These are phyloP conservation scores for Rubroboletus satanas DNA, from an alignment of 768 basidiomycete species.

Conservation along the genomic window DNA sequence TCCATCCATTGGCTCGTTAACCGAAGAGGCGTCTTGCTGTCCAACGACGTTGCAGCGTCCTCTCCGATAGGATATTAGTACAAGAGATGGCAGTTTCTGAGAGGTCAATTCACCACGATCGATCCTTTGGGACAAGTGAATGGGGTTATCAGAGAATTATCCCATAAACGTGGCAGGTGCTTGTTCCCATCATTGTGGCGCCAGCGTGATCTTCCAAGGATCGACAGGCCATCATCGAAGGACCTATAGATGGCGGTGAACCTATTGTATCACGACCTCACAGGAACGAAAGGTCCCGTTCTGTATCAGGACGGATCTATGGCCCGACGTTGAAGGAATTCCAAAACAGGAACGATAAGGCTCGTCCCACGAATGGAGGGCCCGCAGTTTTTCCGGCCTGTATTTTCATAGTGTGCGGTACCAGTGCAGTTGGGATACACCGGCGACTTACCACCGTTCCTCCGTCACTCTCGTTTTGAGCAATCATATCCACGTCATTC, in stretches of 20 bases:
- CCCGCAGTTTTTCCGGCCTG: background rate
- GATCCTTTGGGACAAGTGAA: background rate
- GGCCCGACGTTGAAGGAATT: background rate
- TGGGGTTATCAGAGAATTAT: background rate
- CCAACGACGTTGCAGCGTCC: background rate
- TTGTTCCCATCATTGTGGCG: slow-evolving; percentile 1
- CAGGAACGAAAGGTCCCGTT: background rate
- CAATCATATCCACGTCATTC: background rate
- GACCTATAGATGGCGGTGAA: background rate
- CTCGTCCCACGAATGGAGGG: slow-evolving; percentile 9
- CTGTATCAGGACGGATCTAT: slow-evolving; percentile 9
- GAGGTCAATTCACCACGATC: background rate
- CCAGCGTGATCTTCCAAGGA: slow-evolving; percentile 7
- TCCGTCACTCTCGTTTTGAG: background rate
- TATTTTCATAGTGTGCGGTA: background rate
- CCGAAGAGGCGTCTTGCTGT: background rate
- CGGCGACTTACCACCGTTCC: slow-evolving; percentile 2
- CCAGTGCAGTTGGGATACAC: background rate
- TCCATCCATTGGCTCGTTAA: background rate
- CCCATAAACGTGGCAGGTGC: background rate
- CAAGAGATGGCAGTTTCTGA: background rate
- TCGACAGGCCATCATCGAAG: slow-evolving; percentile 5
- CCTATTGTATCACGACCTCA: background rate
- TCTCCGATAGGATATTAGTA: background rate
- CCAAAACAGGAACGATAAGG: slow-evolving; percentile 2